Evolutionary conservation across 2,329 filamentous ascomycete species (phyloP), one percentile per base, ranked within the genome.

Genomic region (Apiospora marii): DNA sequence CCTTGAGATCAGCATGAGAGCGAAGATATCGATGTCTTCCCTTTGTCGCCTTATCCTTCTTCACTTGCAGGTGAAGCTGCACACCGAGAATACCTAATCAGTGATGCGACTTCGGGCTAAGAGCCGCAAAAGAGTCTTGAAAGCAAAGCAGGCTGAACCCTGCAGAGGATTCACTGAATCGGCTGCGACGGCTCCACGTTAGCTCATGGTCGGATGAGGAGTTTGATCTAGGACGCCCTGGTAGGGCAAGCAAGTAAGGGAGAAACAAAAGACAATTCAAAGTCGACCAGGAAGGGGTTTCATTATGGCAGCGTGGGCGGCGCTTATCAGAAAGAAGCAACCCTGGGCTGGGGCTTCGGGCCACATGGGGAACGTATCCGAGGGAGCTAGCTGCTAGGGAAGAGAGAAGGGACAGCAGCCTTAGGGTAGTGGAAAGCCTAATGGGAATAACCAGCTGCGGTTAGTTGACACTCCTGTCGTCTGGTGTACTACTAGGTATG

Each of bases 301-400:
- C 37, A n/a, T 34, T 30, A 61, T 37, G 53, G 53, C 30, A 37
- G 30, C 27, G 16, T 61, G 53, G 53, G 53, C 30, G 30, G 53
- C 30, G 30, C 53, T 61, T 61, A 61, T 61, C 53, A 61, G 19
- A 61, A 61, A 61, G 53, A 61, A 61, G 53, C 53, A 61, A 61
- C 30, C 53, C 12, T 10, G 37, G 37, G 37, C 34, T 61, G 22
- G 19, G 53, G 30, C 53, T 58, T 61, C 14, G 53, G 53, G 34
- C 53, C 53, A 37, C 53, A 37, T 61, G 30, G 53, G 53, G 53
- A 8, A 37, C 30, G 30, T 19, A 61, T 61, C 53, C 53, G 53
- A 37, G 16, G 30, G 53, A 61, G 53, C 30, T 61, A 58, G 13
- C 27, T 58, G 51, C 27, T 34, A 58, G 27, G 51, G 24, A 27